Percentiles rank a stretch among this genome's conserved stretches.
These are phyloP conservation scores for Pisolithus tinctorius DNA, from an alignment of 768 basidiomycete species.

Conservation along the genomic window DNA sequence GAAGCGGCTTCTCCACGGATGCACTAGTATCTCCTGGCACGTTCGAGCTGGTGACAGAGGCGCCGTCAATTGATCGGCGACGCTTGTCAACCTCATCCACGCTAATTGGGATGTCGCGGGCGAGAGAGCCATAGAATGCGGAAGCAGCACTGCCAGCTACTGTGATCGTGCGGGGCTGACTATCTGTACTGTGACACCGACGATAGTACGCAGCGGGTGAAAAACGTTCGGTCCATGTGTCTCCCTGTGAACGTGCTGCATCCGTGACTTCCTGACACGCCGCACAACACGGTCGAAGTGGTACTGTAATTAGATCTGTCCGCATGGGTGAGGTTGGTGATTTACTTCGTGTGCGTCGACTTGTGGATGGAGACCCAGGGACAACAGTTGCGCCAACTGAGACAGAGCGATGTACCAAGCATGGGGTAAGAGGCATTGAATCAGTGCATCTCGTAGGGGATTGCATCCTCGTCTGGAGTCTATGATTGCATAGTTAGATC, in stretches of 20 bases:
- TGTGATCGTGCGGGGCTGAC: conserved; percentile 26
- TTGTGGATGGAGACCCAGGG: conserved; percentile 5
- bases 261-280: conserved; percentile 58
- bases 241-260: conserved; percentile 45
- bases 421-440: conserved; percentile 40
- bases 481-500: conserved; percentile 11
- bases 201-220: conserved; percentile 54
- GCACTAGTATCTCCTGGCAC: not conserved
- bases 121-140: conserved; percentile 11
- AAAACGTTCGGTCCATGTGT: conserved; percentile 58
- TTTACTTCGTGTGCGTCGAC: conserved; percentile 15
- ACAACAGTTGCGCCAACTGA: conserved; percentile 6
- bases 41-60: not conserved
- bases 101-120: conserved; percentile 32
- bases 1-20: not conserved
- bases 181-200: conserved; percentile 37
- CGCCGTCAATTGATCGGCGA: conserved; percentile 37
- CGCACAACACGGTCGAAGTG: conserved; percentile 65
- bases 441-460: conserved; percentile 33
- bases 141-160: conserved; percentile 27
- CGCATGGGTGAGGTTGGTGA: conserved; percentile 29
- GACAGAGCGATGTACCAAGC: conserved; percentile 45
- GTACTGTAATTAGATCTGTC: conserved; percentile 44
- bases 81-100: conserved; percentile 65
- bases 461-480: conserved; percentile 37